These are phyloP conservation scores for Friedmanniomyces endolithicus DNA, from an alignment of 495 filamentous ascomycete genomes.

Conservation along the genomic window DNA sequence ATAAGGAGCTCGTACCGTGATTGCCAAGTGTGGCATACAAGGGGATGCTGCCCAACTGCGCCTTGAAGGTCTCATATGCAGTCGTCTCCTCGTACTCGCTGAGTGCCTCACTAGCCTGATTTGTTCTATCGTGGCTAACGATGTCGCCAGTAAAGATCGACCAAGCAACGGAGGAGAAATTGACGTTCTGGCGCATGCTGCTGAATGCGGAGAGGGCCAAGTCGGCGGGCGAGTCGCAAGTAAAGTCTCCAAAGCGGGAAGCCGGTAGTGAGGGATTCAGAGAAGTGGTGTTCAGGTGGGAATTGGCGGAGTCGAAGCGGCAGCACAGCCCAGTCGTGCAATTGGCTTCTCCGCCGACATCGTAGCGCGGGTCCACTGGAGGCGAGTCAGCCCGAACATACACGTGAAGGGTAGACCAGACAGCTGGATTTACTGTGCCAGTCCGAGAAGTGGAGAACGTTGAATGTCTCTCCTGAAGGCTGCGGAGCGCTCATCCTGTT, in stretches of 20 bases:
- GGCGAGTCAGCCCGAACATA: not conserved
- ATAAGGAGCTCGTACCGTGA: too few relatives aligned
- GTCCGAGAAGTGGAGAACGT: slow-evolving; percentile 15
- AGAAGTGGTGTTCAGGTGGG: slow-evolving; percentile 15
- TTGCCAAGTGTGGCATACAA: slow-evolving; percentile 10
- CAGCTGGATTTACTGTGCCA: slow-evolving; percentile 6
- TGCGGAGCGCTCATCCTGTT: slow-evolving; percentile 5
- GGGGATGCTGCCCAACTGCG: slow-evolving; percentile 2
- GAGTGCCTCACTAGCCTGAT: slow-evolving; percentile 8
- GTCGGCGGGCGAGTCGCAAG: slow-evolving; percentile 24
- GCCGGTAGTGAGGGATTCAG: slow-evolving; percentile 22
- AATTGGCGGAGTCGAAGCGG: slow-evolving; percentile 19
- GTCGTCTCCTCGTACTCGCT: slow-evolving; percentile 9
- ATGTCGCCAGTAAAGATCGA: slow-evolving; percentile 15
- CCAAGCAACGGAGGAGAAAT: slow-evolving; percentile 3
- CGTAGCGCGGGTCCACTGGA: slow-evolving; percentile 13
- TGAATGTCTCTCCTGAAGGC: slow-evolving; percentile 2
- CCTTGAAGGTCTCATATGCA: slow-evolving; percentile 13
- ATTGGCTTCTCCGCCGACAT: slow-evolving; percentile 12
- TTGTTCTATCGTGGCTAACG: slow-evolving; percentile 9
- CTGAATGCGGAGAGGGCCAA: slow-evolving; percentile 21
- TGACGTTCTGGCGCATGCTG: slow-evolving; percentile 19
- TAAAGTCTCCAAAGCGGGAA: slow-evolving; percentile 22
- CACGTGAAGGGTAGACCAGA: too few relatives aligned
- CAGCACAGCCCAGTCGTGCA: slow-evolving; percentile 15